Base-by-base conservation (phyloP, 2,329 filamentous ascomycete genomes). In the Ramichloridium luteum region DNA sequence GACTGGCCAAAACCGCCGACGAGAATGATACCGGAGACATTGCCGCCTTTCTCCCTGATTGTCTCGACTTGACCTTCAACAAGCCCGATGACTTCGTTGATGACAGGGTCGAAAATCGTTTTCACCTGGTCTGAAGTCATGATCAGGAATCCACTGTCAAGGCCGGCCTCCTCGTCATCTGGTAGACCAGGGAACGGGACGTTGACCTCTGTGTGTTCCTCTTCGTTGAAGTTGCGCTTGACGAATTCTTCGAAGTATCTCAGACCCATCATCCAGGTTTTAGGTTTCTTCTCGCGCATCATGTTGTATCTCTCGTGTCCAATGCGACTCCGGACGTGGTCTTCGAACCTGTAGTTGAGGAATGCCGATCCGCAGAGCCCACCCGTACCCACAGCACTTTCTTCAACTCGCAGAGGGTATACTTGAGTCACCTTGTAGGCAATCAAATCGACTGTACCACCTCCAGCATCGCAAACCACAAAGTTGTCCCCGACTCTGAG, bases 191-290 rank as follows among this genome's bases (percentile, higher is more conserved):
- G 80, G 43, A 86, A 81, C 0, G 80, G 80, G 3, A 86, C 70
- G 36, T 84, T 84, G 36, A 85, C 72, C 51, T 86, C 80, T 16
- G 33, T 42, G 31, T 46, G 45, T 30, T 75, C 68, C 40, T 80
- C 72, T 48, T 84, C 80, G 28, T 83, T 78, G 51, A 86, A 88
- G 48, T 84, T 85, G 10, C 81, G 70, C 58, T 88, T 88, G 10
- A 88, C 80, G 50, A 83, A 85, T 50, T 86, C 80, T 47, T 88
- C 81, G 54, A 84, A 88, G 49, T 84, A 85, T 34, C 74, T 70
- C 30, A 86, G 61, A 2, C 76, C 81, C 60, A 64, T 64, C 34
- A 60, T 80, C 79, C 80, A 86, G 1, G 77, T 82, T 56, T 81
- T 84, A 3, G 70, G 70, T 55, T 84, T 84, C 57, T 80, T 81